Evolutionary conservation across 805 yeast genomes (phyloP).

Genomic region (Suhomyces faveliae): DNA sequence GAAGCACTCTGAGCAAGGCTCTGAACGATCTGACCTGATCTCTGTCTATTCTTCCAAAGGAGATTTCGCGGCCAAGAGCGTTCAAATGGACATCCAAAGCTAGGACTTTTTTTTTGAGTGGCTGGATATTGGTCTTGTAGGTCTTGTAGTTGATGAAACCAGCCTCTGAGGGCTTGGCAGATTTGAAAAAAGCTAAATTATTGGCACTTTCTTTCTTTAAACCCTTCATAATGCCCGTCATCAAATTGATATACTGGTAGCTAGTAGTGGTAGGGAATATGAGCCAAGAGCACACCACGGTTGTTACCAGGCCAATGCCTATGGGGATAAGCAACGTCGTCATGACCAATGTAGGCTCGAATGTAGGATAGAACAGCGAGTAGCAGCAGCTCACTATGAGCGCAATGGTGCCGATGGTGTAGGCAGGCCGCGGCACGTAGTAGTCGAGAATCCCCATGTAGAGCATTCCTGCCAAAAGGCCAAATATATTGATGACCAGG

Average conservation of each 20-base stretch:
- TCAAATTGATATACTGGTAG: conserved; percentile 18
- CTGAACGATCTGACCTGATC: conserved; percentile 28
- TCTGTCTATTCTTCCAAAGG: conserved; percentile 27
- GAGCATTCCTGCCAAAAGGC: conserved; percentile 22
- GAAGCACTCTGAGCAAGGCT: conserved; percentile 21
- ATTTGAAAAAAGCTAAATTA: conserved; percentile 21
- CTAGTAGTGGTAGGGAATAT: conserved; percentile 31
- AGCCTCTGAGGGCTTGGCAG: conserved; percentile 27
- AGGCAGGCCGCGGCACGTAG: conserved; percentile 11
- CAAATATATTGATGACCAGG: conserved; percentile 22
- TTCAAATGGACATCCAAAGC: conserved; percentile 20
- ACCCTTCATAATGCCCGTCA: conserved; percentile 13
- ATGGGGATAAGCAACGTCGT: conserved; percentile 22
- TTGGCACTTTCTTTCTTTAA: conserved; percentile 16
- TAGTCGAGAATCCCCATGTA: conserved; percentile 19
- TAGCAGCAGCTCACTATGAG: conserved; percentile 24
- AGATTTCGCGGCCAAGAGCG: conserved; percentile 21
- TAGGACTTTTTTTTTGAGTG: conserved; percentile 16
- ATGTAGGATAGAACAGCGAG: conserved; percentile 25
- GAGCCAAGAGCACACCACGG: conserved; percentile 16
- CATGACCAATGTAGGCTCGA: conserved; percentile 21
- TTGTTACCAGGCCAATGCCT: conserved; percentile 23
- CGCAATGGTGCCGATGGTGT: conserved; percentile 22
- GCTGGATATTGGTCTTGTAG: conserved; percentile 17
- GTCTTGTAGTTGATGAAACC: conserved; percentile 23